Base-by-base conservation (phyloP, 805 yeast genomes). In the Yamadazyma insecticola region DNA sequence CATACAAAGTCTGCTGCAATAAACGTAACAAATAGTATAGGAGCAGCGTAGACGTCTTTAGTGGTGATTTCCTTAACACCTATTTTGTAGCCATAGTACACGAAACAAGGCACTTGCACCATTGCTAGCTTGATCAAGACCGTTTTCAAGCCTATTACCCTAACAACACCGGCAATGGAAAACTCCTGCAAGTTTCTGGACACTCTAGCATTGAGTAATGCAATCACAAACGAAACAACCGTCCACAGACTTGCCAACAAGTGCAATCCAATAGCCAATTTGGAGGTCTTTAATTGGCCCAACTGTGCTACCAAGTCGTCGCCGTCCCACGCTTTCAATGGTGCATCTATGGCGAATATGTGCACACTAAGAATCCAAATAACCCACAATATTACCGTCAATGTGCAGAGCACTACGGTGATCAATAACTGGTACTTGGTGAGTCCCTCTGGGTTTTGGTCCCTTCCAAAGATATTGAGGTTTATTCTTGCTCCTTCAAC, bases 361-460 rank as follows among this genome's bases (percentile, higher is more conserved):
- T 53, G 59, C 5, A 49, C 44, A 15, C 41, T 26, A 9, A 39
- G 16, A 9, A 41, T 29, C 57, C 58, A 53, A 2, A 34, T n/a
- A n/a, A n/a, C n/a, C n/a, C n/a, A n/a, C n/a, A n/a, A n/a, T n/a
- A n/a, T n/a, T n/a, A n/a, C n/a, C n/a, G n/a, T n/a, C n/a, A n/a
- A n/a, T n/a, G n/a, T n/a, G n/a, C n/a, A n/a, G n/a, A n/a, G n/a
- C n/a, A n/a, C n/a, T n/a, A n/a, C n/a, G n/a, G n/a, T n/a, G n/a
- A n/a, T n/a, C n/a, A n/a, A n/a, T n/a, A n/a, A n/a, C n/a, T n/a
- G n/a, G n/a, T n/a, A n/a, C n/a, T n/a, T n/a, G n/a, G n/a, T n/a
- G n/a, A n/a, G n/a, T n/a, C n/a, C n/a, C n/a, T n/a, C n/a, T n/a
- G n/a, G n/a, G n/a, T n/a, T n/a, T n/a, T n/a, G n/a, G n/a, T n/a